Base-by-base conservation (phyloP, 2,329 filamentous ascomycete species). In the Penicillium sp. region DNA sequence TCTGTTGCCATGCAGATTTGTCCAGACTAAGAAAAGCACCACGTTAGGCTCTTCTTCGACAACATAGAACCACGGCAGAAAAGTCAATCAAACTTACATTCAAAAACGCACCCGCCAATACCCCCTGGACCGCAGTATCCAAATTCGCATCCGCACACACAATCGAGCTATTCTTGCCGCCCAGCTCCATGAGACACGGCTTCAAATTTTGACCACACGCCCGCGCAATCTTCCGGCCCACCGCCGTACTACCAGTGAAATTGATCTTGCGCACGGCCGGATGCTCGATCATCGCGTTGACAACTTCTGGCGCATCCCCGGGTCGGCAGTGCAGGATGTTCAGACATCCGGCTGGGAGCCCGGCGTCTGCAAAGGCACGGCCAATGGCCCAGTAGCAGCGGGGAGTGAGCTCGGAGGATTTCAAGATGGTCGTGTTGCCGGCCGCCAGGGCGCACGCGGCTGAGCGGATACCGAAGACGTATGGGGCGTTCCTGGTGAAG, bases 1-100 rank as follows among this genome's bases (percentile, higher is more conserved):
- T 95, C 91, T 0, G 90, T 94, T 25, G 84, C 82, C 90, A 95
- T 94, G 81, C 91, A 95, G 43, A 94, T 87, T 75, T 96, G 91
- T 0, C 91, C 91, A 1, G 81, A 72, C 71, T 77, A 51, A 34
- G 17, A 82, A 42, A 22, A 22, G 38, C 38, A 28, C 41, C 41
- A 39, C 5, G 15, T 45, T 28, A 31, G 14, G 31, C 28, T 7
- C 5, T 28, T 5, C 17, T 11, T 45, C 28, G 6, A 22, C 14
- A 45, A 6, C 7, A 22, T n/a, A 28, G 14, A 12, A 10, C 4
- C 11, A 17, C 7, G 38, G 12, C 42, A 4, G 12, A 45, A 3
- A 3, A 4, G 22, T 28, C 5, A 28, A 4, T 10, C 4, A 5
- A 41, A 62, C 66, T 57, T 59, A 74, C 73, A 56, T 75, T 74